Evolutionary conservation across 106 monocot species (phyloP), one percentile per base, ranked within the genome.

Genomic region (Cymbidium sinense): DNA sequence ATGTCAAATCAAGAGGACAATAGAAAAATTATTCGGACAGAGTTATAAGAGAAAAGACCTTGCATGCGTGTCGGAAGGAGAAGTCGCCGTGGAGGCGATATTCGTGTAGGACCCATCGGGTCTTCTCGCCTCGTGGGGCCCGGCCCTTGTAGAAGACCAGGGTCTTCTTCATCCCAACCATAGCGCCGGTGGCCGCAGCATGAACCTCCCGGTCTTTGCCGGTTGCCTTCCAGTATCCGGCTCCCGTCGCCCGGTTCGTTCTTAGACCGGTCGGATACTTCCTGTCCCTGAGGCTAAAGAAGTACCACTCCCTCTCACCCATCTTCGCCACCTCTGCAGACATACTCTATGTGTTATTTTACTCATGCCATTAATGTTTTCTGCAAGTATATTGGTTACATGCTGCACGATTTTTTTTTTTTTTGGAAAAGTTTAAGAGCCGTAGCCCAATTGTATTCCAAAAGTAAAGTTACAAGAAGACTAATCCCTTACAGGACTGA

Each of bases 171-270:
- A 99, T 92, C 29, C 98, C 98, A 12, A 99, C 87, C 8, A 99
- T 90, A 0, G 79, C 78, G 3, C 89, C 84, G 19, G 75, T 79
- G 54, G 79, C 17, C 41, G 87, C 31, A 37, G 72, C 79, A 50
- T 78, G 82, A 39, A 99, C 92, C 84, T 94, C 94, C 31, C 98
- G 82, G 75, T 99, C 98, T 79, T 98, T 99, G 10, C 98, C 98
- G 15, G 98, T 99, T n/a, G 98, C 98, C 84, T 99, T 99, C 98
- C 98, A 99, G 82, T 99, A 99, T 0, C 98, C 98, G 34, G 94
- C 86, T 0, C 82, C 87, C 0, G 98, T 99, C 17, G 98, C 90
- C 54, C 98, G 77, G 82, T 99, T 99, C 17, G 98, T 94, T 64
- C 98, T 77, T 58, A 94, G 75, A 13, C 98, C 98, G 1, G 94